Evolutionary conservation across 2,329 filamentous ascomycete species (phyloP).

Genomic region (Penicillium sclerotiorum): DNA sequence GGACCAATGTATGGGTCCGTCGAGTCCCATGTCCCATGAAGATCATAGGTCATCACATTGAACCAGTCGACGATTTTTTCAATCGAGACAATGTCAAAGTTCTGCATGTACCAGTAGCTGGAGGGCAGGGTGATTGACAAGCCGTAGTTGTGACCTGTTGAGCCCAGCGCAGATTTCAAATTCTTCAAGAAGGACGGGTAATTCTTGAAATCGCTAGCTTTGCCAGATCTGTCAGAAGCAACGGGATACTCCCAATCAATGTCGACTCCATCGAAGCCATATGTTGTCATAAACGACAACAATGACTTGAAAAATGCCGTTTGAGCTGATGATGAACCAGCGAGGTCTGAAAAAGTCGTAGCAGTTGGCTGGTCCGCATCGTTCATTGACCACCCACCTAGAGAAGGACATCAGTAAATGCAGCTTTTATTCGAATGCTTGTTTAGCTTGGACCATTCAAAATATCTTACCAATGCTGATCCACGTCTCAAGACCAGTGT

Average conservation of each 20-base stretch:
- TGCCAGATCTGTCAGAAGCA: conserved; percentile 44
- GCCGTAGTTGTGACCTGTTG: conserved; percentile 9
- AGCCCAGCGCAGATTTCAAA: conserved; percentile 14
- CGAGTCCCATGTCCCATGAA: conserved; percentile 32
- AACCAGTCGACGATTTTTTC: conserved; percentile 24
- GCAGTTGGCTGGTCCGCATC: not conserved
- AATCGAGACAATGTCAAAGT: conserved; percentile 27
- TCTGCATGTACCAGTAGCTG: conserved; percentile 35
- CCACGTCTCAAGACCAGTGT: not conserved
- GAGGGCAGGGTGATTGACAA: conserved; percentile 26
- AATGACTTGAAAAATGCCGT: conserved; percentile 42
- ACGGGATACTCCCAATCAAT: conserved; percentile 50
- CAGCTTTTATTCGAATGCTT: not conserved
- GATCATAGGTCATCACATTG: conserved; percentile 36
- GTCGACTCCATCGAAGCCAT: conserved; percentile 51
- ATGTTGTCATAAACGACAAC: conserved; percentile 44
- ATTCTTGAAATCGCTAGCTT: conserved; percentile 38
- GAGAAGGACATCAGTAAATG: too few relatives aligned
- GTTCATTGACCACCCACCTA: not conserved
- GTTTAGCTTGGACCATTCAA: too few relatives aligned
- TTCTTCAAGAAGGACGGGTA: conserved; percentile 26
- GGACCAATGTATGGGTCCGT: not conserved
- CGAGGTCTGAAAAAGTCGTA: conserved; percentile 24
- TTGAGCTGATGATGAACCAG: conserved; percentile 16
- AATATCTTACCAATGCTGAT: too few relatives aligned